These are phyloP conservation scores for Boletus subparvulus DNA, from an alignment of 768 basidiomycete species.

Conservation along the genomic window DNA sequence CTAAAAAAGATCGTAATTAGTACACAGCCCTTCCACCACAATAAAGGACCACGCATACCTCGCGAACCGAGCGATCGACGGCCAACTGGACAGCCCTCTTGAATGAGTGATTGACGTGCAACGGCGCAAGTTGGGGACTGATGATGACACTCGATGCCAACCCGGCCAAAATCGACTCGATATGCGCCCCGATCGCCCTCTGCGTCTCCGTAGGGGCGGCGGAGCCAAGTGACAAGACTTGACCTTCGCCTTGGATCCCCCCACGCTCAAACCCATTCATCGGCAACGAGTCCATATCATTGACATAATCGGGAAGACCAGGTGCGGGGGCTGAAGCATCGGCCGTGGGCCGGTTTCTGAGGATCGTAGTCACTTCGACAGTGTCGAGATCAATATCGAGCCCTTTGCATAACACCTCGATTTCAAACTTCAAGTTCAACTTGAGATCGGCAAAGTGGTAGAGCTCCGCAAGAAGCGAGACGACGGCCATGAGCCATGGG, in stretches of 20 bases:
- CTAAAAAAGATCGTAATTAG: constrained; percentile 35
- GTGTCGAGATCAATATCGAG: constrained; percentile 84
- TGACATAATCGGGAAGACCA: constrained; percentile 73
- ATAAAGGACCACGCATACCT: constrained; percentile 48
- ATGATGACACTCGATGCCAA: constrained; percentile 75
- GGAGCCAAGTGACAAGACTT: constrained; percentile 61
- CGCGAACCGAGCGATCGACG: constrained; percentile 91
- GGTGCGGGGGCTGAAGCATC: constrained; percentile 48
- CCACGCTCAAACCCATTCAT: constrained; percentile 68
- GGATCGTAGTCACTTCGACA: constrained; percentile 78
- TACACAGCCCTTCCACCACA: not conserved
- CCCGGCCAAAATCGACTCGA: constrained; percentile 74
- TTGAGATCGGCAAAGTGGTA: constrained; percentile 97
- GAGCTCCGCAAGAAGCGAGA: constrained; percentile 89
- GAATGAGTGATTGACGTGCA: constrained; percentile 77
- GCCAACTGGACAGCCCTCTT: constrained; percentile 89
- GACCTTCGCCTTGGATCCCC: constrained; percentile 51
- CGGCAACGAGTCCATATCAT: constrained; percentile 76
- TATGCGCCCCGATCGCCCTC: constrained; percentile 69
- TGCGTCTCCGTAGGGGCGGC: constrained; percentile 62
- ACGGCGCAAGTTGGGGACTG: constrained; percentile 69
- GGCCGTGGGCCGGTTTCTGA: constrained; percentile 75
- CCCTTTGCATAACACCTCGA: constrained; percentile 92
- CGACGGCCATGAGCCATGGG: constrained; percentile 97
- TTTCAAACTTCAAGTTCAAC: constrained; percentile 97